phyloP scores from a whole-genome alignment of 768 basidiomycete species.

The Tylopilus sp. region DNA sequence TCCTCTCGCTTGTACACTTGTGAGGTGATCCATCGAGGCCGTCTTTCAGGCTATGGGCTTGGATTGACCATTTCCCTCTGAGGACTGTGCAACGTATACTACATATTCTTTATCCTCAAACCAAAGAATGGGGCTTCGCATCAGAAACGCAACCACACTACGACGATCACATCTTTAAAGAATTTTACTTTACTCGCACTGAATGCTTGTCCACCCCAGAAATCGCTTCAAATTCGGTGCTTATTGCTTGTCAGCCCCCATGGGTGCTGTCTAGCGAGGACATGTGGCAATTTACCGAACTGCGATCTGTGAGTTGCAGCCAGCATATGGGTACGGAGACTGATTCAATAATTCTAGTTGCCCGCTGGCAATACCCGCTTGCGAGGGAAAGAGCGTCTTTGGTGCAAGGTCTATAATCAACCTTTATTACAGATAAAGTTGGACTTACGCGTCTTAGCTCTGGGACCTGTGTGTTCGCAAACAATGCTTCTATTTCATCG shows the following conservation, averaged over 20 bases:
- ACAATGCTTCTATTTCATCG: conserved; percentile 51
- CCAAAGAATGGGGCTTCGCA: conserved; percentile 42
- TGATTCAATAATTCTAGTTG: conserved; percentile 17
- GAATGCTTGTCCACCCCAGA: conserved; percentile 20
- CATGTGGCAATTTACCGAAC: conserved; percentile 49
- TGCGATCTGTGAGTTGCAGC: conserved; percentile 26
- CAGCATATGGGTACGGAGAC: background rate
- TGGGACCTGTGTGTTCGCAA: conserved; percentile 54
- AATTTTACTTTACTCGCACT: conserved; percentile 42
- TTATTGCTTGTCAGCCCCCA: conserved; percentile 59
- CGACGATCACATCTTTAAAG: conserved; percentile 42
- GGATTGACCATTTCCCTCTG: conserved; percentile 34
- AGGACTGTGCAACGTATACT: conserved; percentile 36
- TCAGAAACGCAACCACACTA: conserved; percentile 31
- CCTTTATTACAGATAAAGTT: background rate
- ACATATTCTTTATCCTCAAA: conserved; percentile 44
- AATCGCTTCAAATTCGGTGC: conserved; percentile 35
- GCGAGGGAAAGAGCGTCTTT: conserved; percentile 49
- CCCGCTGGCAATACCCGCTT: conserved; percentile 38
- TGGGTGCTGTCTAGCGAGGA: conserved; percentile 56
- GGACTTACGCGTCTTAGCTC: conserved; percentile 21
- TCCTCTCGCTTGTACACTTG: background rate
- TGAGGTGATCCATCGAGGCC: background rate
- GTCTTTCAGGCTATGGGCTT: conserved; percentile 25
- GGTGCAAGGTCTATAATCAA: conserved; percentile 50